Evolutionary conservation across 768 basidiomycete species (phyloP).

Genomic region (Leccinum boreale): DNA sequence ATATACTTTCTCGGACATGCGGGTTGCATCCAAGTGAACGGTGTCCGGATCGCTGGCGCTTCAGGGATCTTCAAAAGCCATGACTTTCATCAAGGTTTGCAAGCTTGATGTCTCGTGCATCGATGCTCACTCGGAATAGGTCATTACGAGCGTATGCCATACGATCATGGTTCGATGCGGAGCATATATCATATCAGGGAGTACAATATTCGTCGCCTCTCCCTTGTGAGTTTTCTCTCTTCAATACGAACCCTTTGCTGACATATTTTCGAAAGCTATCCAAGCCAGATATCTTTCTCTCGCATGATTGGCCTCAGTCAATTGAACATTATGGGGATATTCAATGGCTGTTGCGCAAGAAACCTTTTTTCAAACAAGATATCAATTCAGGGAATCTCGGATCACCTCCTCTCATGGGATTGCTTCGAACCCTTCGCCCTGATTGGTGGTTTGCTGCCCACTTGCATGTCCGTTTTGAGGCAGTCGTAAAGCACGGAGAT

Average conservation of each 20-base stretch:
- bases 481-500: conserved; percentile 48
- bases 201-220: conserved; percentile 75
- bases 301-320: conserved; percentile 92
- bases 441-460: conserved; percentile 93
- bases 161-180: conserved; percentile 63
- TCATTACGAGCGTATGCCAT: conserved; percentile 80
- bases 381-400: conserved; percentile 67
- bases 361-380: conserved; percentile 75
- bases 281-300: conserved; percentile 74
- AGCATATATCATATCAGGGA: conserved; percentile 91
- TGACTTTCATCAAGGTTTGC: conserved; percentile 67
- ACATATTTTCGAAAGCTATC: conserved; percentile 43
- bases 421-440: conserved; percentile 71
- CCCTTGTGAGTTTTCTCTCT: conserved; percentile 48
- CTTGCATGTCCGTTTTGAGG: conserved; percentile 84
- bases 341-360: conserved; percentile 60
- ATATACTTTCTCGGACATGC: conserved; percentile 95
- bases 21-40: conserved; percentile 84
- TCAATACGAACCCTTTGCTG: background rate
- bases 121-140: conserved; percentile 40
- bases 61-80: conserved; percentile 87
- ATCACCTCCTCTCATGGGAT: conserved; percentile 80
- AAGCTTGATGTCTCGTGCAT: background rate
- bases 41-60: conserved; percentile 82
- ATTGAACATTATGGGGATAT: conserved; percentile 84